Percentiles rank a stretch among this genome's conserved stretches.
Evolutionary conservation across 2,329 filamentous ascomycete species (phyloP).

Genomic region (Cercospora zeina): DNA sequence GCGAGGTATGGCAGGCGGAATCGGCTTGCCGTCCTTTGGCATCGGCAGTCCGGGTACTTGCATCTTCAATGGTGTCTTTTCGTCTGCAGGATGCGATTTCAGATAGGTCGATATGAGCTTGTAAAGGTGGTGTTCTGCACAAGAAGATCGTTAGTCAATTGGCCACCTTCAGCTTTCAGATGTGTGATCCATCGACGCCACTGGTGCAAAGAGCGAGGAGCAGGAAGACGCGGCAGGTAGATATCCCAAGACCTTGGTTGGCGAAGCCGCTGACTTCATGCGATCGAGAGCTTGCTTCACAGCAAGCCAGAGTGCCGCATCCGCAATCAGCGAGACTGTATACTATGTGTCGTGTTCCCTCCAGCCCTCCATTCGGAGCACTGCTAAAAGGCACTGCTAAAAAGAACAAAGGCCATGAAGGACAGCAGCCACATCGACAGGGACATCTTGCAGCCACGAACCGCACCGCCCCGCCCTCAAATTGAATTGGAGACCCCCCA

Average conservation of each 20-base stretch:
- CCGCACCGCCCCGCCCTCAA: too few relatives aligned
- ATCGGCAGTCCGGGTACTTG: constrained; percentile 74
- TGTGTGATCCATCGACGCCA: not conserved
- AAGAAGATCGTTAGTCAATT: constrained; percentile 12
- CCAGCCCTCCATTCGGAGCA: too few relatives aligned
- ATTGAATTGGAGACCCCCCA: too few relatives aligned
- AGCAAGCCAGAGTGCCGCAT: too few relatives aligned
- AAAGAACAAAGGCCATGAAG: too few relatives aligned
- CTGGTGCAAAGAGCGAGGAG: not conserved
- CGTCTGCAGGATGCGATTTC: constrained; percentile 72
- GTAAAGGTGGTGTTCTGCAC: constrained; percentile 84
- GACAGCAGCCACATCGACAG: too few relatives aligned
- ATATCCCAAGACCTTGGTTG: not conserved
- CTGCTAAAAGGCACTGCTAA: too few relatives aligned
- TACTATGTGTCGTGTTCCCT: too few relatives aligned
- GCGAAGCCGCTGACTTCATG: not conserved
- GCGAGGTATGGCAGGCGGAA: constrained; percentile 65
- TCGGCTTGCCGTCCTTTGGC: constrained; percentile 54
- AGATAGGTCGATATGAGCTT: constrained; percentile 76
- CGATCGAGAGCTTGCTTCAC: too few relatives aligned
- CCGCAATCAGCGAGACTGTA: too few relatives aligned
- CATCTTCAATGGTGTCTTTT: constrained; percentile 68
- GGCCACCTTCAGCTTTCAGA: not conserved
- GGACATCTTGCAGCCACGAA: too few relatives aligned
- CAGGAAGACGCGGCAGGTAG: not conserved